Percentiles rank a stretch among this genome's conserved stretches.
Conservation (phyloP, 495 filamentous ascomycete genomes). For the Cercophora sp. region DNA sequence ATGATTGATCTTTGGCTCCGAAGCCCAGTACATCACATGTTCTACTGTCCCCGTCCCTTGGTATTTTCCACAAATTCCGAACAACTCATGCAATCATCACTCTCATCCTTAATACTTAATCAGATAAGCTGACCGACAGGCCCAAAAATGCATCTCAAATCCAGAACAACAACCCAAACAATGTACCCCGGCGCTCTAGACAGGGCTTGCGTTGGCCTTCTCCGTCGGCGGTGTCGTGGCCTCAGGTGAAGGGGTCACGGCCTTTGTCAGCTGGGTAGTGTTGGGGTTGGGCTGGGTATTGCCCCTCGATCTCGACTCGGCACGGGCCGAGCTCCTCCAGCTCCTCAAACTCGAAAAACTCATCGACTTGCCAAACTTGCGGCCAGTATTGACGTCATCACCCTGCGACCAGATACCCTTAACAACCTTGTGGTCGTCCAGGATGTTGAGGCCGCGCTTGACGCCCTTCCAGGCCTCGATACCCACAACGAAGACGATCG, state of each 20-base stretch:
- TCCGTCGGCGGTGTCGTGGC: background rate
- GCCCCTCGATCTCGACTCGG: constrained; percentile 19
- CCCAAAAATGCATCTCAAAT: background rate
- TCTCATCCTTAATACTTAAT: too few species aligned
- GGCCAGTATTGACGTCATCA: constrained; percentile 32
- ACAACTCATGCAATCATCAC: too few species aligned
- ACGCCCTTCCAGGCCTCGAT: constrained; percentile 65
- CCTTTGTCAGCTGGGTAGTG: constrained; percentile 17
- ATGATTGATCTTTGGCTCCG: background rate
- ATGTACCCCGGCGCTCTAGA: background rate
- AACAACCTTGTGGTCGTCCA: constrained; percentile 41
- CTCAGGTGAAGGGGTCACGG: too few species aligned
- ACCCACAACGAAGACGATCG: constrained; percentile 55
- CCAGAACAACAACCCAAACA: too few species aligned
- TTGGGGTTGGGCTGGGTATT: constrained; percentile 15
- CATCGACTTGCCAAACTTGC: constrained; percentile 32
- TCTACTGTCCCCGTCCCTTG: background rate
- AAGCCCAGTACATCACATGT: too few species aligned
- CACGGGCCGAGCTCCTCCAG: constrained; percentile 33
- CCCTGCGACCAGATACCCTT: constrained; percentile 42
- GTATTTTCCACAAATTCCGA: background rate
- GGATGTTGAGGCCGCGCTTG: constrained; percentile 51
- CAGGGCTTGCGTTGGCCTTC: constrained; percentile 3
- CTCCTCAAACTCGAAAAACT: constrained; percentile 41
- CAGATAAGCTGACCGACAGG: too few species aligned